Conservation (phyloP, 176 grass and related monocot genomes). For the Juncus inflexus region DNA sequence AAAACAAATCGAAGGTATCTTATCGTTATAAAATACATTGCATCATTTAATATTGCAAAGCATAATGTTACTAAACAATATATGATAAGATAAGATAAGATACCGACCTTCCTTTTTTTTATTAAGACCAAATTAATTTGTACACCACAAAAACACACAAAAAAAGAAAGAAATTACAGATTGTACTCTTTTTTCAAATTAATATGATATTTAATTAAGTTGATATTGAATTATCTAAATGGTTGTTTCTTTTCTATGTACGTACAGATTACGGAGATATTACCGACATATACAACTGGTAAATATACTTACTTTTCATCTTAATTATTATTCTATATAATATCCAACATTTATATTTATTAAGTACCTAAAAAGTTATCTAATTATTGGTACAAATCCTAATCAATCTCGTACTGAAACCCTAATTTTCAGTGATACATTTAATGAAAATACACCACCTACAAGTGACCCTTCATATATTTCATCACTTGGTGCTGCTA, state of each 20-base stretch:
- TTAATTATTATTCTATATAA: not conserved
- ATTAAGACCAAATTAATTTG: no score
- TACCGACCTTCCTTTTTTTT: no score
- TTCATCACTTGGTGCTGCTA: conserved; percentile 84
- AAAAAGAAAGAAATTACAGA: no score
- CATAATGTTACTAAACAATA: not conserved
- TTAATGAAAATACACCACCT: conserved; percentile 94
- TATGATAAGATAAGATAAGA: no score
- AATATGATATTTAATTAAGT: no score
- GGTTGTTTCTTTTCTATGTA: conserved; percentile 28
- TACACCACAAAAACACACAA: no score
- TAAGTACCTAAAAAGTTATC: no score
- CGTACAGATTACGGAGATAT: conserved; percentile 86
- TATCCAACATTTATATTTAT: no score
- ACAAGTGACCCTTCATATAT: conserved; percentile 89
- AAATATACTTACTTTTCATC: conserved; percentile 36
- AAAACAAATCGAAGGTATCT: conserved; percentile 71
- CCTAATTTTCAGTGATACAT: conserved; percentile 78
- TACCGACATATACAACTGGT: conserved; percentile 94
- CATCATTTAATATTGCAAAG: not conserved
- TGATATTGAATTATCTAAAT: not conserved
- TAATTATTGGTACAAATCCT: no score
- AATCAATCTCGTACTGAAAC: not conserved
- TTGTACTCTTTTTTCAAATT: no score
- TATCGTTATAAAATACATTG: conserved; percentile 9